Evolutionary conservation across 2,329 filamentous ascomycete species (phyloP).

Genomic region (Calonectria henricotiae): DNA sequence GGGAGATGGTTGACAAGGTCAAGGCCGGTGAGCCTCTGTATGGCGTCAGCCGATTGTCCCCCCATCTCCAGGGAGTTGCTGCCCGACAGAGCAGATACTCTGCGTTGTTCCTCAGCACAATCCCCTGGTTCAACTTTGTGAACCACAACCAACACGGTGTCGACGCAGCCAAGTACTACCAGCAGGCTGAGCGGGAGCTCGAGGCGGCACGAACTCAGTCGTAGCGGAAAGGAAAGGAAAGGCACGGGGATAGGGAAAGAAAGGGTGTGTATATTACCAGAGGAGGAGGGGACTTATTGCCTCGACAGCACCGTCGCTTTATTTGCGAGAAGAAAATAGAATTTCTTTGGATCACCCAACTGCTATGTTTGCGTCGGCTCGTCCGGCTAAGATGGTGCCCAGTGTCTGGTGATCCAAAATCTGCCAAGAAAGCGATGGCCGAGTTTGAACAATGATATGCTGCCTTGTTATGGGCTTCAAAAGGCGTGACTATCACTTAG

Average conservation of each 20-base stretch:
- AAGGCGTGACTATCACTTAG: background rate
- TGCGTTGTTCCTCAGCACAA: slow-evolving; percentile 84
- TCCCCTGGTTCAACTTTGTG: slow-evolving; percentile 99
- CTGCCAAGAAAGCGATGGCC: no score
- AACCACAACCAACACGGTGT: slow-evolving; percentile 97
- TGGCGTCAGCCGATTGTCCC: slow-evolving; percentile 82
- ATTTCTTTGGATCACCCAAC: slow-evolving; percentile 31
- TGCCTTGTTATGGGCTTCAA: background rate
- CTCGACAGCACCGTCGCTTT: slow-evolving; percentile 46
- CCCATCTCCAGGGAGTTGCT: slow-evolving; percentile 95
- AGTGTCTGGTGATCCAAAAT: background rate
- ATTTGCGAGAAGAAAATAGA: slow-evolving; percentile 49
- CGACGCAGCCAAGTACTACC: slow-evolving; percentile 98
- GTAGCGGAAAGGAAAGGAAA: slow-evolving; percentile 29
- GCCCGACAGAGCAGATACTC: slow-evolving; percentile 94
- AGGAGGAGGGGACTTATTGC: slow-evolving; percentile 38
- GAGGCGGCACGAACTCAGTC: slow-evolving; percentile 68
- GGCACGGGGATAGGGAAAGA: slow-evolving; percentile 13
- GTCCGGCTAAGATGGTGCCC: background rate
- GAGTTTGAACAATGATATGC: background rate
- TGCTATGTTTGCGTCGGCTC: background rate
- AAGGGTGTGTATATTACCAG: slow-evolving; percentile 52
- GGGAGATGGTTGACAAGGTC: slow-evolving; percentile 97
- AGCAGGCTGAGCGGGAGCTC: slow-evolving; percentile 93
- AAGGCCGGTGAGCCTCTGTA: slow-evolving; percentile 94